Conservation (phyloP, 192 early-diverging fungal genomes). For the Backusella macrospora region DNA sequence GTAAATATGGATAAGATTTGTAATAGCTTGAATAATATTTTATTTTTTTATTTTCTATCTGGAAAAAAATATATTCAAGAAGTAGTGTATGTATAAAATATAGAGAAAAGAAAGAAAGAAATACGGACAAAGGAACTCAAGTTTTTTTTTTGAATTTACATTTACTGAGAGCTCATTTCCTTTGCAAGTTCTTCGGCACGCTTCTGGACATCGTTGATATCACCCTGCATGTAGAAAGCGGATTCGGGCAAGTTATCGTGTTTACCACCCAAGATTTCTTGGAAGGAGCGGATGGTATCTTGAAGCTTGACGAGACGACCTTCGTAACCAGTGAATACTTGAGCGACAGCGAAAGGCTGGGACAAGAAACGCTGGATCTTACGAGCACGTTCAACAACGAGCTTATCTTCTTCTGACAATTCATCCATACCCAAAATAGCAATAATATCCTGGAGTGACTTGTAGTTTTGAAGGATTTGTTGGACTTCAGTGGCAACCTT, state of each 20-base stretch:
- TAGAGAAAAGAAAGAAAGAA: not conserved
- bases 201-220: slow-evolving; percentile 90
- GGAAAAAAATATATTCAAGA: not conserved
- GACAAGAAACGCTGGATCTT: too few species aligned
- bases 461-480: slow-evolving; percentile 97
- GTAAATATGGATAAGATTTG: not conserved
- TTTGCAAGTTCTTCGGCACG: slow-evolving; percentile 69
- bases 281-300: slow-evolving; percentile 97
- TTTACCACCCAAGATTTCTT: slow-evolving; percentile 96
- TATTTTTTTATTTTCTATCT: not conserved
- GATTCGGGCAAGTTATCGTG: slow-evolving; percentile 93
- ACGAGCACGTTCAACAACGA: too few species aligned
- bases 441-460: slow-evolving; percentile 99
- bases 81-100: not conserved
- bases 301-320: slow-evolving; percentile 87
- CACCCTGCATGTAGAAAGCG: slow-evolving; percentile 98
- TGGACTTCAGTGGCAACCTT: slow-evolving; percentile 90
- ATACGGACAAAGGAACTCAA: not conserved
- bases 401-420: slow-evolving; percentile 98
- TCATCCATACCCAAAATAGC: slow-evolving; percentile 99
- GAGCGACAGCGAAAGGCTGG: slow-evolving; percentile 97
- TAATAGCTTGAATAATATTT: not conserved
- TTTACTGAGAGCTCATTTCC: slow-evolving; percentile 33
- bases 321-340: slow-evolving; percentile 97
- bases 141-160: not conserved